Evolutionary conservation across 768 basidiomycete species (phyloP).

Genomic region (Tylopilus plumbeoviolaceoides): DNA sequence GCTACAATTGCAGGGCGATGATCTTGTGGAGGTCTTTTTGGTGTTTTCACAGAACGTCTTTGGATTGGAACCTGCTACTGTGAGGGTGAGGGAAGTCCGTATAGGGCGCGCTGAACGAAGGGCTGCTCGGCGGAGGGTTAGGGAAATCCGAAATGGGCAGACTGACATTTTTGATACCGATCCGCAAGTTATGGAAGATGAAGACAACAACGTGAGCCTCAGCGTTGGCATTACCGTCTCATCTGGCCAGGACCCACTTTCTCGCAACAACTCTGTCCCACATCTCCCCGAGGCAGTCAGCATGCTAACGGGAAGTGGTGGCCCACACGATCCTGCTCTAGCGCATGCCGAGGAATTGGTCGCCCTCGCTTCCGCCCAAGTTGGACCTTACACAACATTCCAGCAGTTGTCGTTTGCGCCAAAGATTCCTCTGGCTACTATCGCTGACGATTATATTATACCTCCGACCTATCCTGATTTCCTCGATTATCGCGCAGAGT

Average conservation of each 20-base stretch:
- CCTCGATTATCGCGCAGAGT: slow-evolving; percentile 58
- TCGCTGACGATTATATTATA: slow-evolving; percentile 88
- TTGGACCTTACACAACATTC: slow-evolving; percentile 87
- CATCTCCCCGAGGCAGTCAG: slow-evolving; percentile 25
- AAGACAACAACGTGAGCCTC: slow-evolving; percentile 56
- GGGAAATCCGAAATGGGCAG: slow-evolving; percentile 55
- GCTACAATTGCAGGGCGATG: slow-evolving; percentile 86
- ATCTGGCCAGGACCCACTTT: slow-evolving; percentile 34
- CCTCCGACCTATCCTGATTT: slow-evolving; percentile 86
- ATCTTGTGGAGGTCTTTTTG: slow-evolving; percentile 87
- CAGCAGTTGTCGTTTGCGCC: slow-evolving; percentile 86
- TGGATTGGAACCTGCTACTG: slow-evolving; percentile 88
- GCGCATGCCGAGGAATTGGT: slow-evolving; percentile 63
- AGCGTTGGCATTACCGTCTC: slow-evolving; percentile 59
- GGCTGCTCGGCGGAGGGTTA: slow-evolving; percentile 75
- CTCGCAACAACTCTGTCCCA: slow-evolving; percentile 23
- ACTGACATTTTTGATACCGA: slow-evolving; percentile 44
- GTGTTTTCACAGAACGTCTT: slow-evolving; percentile 92
- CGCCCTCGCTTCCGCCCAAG: slow-evolving; percentile 62
- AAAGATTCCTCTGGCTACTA: slow-evolving; percentile 80
- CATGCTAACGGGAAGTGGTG: slow-evolving; percentile 29
- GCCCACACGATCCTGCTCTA: slow-evolving; percentile 32
- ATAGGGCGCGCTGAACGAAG: slow-evolving; percentile 86
- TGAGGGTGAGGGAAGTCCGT: slow-evolving; percentile 89
- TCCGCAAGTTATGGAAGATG: slow-evolving; percentile 42